Conservation (phyloP, 1,284 basidiomycete genomes). For the Thelephora terrestris region DNA sequence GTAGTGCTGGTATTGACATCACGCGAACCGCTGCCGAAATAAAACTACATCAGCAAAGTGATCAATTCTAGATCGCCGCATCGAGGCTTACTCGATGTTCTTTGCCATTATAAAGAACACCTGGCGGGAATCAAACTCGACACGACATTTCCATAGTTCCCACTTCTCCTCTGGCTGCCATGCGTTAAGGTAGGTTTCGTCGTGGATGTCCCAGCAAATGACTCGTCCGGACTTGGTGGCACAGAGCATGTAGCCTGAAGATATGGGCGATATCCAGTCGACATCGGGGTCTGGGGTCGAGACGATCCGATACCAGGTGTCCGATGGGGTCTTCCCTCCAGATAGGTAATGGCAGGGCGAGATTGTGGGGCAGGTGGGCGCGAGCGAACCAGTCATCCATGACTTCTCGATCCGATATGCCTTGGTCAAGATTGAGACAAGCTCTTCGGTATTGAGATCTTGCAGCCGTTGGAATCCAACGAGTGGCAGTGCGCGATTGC, state of each 20-base stretch:
- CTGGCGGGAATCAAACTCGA: constrained; percentile 58
- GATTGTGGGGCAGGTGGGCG: constrained; percentile 24
- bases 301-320: constrained; percentile 51
- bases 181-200: constrained; percentile 46
- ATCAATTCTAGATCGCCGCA: no score
- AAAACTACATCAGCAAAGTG: no score
- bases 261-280: constrained; percentile 68
- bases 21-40: no score
- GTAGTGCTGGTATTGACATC: neutral
- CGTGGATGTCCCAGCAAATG: constrained; percentile 65
- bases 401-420: constrained; percentile 50
- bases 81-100: constrained; percentile 16
- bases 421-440: constrained; percentile 50
- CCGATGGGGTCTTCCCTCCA: constrained; percentile 1
- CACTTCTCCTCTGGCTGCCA: constrained; percentile 58
- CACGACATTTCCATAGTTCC: constrained; percentile 69
- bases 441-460: constrained; percentile 47
- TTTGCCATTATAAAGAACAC: constrained; percentile 71
- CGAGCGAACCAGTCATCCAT: constrained; percentile 50
- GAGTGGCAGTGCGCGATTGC: constrained; percentile 57
- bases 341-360: constrained; percentile 7
- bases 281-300: constrained; percentile 53
- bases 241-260: constrained; percentile 60
- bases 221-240: constrained; percentile 64
- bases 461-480: constrained; percentile 56